Evolutionary conservation across 306 rosid species (phyloP).

Genomic region (Dalbergia cochinchinensis): DNA sequence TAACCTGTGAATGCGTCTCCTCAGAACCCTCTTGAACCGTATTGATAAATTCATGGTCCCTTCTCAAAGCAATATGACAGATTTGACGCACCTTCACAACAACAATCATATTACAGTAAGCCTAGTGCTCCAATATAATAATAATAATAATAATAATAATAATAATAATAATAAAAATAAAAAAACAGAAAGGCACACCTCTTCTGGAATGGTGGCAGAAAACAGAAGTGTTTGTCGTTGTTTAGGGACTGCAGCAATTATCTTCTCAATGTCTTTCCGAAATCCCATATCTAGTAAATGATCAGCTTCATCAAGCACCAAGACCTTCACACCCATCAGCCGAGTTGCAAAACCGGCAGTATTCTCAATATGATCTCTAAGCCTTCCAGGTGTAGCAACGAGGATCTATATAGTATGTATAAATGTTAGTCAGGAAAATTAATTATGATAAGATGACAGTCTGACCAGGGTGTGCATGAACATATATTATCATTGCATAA

Average conservation of each 20-base stretch:
- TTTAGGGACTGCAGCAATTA: constrained; percentile 86
- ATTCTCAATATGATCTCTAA: constrained; percentile 89
- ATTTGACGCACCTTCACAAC: constrained; percentile 89
- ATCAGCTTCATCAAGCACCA: constrained; percentile 98
- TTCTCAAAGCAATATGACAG: constrained; percentile 86
- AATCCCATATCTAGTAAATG: constrained; percentile 98
- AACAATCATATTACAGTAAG: constrained; percentile 35
- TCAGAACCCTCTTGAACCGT: constrained; percentile 88
- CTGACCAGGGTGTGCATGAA: background rate
- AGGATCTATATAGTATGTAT: constrained; percentile 74
- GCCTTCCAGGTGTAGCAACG: constrained; percentile 99
- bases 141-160: no score
- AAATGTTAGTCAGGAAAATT: constrained; percentile 31
- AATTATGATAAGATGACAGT: constrained; percentile 4
- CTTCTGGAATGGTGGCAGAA: constrained; percentile 95
- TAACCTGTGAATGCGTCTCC: constrained; percentile 94
- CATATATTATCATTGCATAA: background rate
- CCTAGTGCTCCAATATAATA: background rate
- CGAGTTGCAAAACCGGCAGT: constrained; percentile 94
- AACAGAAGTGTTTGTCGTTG: constrained; percentile 92
- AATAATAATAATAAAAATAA: no score
- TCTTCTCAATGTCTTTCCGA: constrained; percentile 90
- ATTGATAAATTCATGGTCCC: constrained; percentile 87
- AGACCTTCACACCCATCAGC: constrained; percentile 93
- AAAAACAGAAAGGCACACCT: constrained; percentile 55